phyloP scores from a whole-genome alignment of 345 rosid species.

The Rhizophora mangle region DNA sequence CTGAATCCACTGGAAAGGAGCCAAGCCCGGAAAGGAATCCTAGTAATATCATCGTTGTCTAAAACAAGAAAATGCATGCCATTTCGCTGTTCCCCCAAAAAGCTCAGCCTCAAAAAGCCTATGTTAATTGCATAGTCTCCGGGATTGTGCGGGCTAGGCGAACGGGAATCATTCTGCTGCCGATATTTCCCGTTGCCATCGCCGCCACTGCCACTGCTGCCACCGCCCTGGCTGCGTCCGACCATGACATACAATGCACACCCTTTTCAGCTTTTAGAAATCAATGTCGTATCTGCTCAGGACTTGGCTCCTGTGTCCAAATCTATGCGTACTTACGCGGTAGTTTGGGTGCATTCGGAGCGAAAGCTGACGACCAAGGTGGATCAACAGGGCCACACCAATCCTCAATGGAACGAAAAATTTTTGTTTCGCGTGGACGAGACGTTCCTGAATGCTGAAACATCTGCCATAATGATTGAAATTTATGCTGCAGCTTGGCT shows the following conservation, averaged over 20 bases:
- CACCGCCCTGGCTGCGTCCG: no score
- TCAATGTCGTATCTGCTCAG: conserved; percentile 71
- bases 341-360: conserved; percentile 69
- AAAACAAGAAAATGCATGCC: neutral
- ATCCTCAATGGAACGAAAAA: conserved; percentile 88
- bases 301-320: conserved; percentile 67
- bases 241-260: conserved; percentile 22
- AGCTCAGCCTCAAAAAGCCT: no score
- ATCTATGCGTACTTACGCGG: conserved; percentile 82
- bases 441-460: conserved; percentile 48
- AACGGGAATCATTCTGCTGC: neutral
- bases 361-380: conserved; percentile 67
- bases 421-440: conserved; percentile 76
- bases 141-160: neutral
- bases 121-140: neutral
- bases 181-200: neutral
- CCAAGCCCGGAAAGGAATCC: neutral
- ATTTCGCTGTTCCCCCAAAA: neutral
- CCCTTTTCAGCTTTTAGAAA: conserved; percentile 60
- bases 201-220: neutral
- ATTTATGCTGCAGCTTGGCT: conserved; percentile 88
- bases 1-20: conserved; percentile 10
- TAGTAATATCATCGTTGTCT: neutral
- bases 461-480: conserved; percentile 61
- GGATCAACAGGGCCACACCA: conserved; percentile 57